Percentiles rank a stretch among this genome's conserved stretches.
Conservation (phyloP, 2,329 filamentous ascomycete species). For the Periconia sp. region DNA sequence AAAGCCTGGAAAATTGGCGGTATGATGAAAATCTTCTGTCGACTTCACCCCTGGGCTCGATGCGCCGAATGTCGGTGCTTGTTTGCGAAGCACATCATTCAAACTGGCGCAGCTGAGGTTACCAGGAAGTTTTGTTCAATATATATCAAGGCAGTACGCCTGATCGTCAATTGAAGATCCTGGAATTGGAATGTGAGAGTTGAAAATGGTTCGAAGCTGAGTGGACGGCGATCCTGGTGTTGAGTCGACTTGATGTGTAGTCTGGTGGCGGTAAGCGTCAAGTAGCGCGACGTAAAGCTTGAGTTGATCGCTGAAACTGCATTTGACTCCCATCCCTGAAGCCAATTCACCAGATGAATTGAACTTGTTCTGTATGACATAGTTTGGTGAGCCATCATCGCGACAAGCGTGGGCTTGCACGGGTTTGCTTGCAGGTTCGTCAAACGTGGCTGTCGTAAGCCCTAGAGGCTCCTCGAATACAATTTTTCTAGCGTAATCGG, state of each 20-base stretch:
- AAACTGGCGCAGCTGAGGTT: constrained; percentile 10
- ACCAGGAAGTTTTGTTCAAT: constrained; percentile 12
- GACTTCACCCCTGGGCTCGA: neutral
- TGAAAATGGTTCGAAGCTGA: constrained; percentile 4
- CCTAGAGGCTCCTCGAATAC: constrained; percentile 9
- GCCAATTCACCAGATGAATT: constrained; percentile 2
- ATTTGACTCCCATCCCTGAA: constrained; percentile 7
- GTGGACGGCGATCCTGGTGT: constrained; percentile 11
- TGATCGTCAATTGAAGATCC: neutral
- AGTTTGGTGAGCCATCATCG: neutral
- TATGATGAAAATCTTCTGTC: constrained; percentile 13
- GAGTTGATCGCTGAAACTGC: constrained; percentile 6
- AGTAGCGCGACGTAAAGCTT: constrained; percentile 8
- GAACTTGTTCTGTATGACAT: neutral
- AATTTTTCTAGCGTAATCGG: constrained; percentile 1
- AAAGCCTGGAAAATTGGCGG: neutral
- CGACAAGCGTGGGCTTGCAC: constrained; percentile 3
- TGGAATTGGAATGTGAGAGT: constrained; percentile 1
- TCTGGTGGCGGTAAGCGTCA: constrained; percentile 10
- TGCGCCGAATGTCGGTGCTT: constrained; percentile 4
- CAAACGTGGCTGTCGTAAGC: constrained; percentile 9
- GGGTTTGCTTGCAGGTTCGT: constrained; percentile 1
- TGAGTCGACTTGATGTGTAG: constrained; percentile 1
- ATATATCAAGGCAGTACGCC: constrained; percentile 16
- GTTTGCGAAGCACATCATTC: constrained; percentile 4